Conservation (phyloP, 768 basidiomycete genomes). For the Rhodotorula taiwanensis region DNA sequence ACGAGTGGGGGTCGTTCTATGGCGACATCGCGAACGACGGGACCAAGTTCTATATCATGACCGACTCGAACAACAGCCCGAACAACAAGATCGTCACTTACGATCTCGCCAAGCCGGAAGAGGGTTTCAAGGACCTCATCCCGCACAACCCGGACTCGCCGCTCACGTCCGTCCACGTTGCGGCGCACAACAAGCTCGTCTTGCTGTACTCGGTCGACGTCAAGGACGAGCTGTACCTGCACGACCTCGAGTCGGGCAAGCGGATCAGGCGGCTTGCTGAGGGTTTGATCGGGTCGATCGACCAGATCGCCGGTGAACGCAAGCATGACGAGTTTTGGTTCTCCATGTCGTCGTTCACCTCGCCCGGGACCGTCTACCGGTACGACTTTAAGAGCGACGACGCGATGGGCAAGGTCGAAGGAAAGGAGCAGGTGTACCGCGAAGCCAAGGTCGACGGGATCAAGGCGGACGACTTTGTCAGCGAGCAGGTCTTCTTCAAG, state of each 20-base stretch:
- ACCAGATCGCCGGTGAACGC: constrained; percentile 51
- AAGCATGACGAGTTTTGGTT: constrained; percentile 58
- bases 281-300: constrained; percentile 62
- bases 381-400: constrained; percentile 52
- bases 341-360: constrained; percentile 60
- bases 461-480: constrained; percentile 60
- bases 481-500: constrained; percentile 70
- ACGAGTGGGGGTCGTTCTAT: constrained; percentile 62
- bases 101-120: constrained; percentile 31
- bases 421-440: constrained; percentile 52
- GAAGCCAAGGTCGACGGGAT: constrained; percentile 58
- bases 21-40: constrained; percentile 36
- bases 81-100: constrained; percentile 37
- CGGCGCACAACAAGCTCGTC: constrained; percentile 55
- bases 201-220: constrained; percentile 69
- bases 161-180: constrained; percentile 52
- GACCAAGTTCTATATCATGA: constrained; percentile 37
- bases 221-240: constrained; percentile 70
- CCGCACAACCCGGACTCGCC: constrained; percentile 61
- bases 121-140: constrained; percentile 56
- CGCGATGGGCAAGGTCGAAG: constrained; percentile 25
- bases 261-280: constrained; percentile 55
- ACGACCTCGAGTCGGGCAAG: constrained; percentile 53
- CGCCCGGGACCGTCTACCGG: constrained; percentile 59
- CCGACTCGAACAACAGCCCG: constrained; percentile 31